Percentiles rank a stretch among this genome's conserved stretches.
These are phyloP conservation scores for Sistotremastrum niveocremeum DNA, from an alignment of 768 basidiomycete genomes.

Conservation along the genomic window DNA sequence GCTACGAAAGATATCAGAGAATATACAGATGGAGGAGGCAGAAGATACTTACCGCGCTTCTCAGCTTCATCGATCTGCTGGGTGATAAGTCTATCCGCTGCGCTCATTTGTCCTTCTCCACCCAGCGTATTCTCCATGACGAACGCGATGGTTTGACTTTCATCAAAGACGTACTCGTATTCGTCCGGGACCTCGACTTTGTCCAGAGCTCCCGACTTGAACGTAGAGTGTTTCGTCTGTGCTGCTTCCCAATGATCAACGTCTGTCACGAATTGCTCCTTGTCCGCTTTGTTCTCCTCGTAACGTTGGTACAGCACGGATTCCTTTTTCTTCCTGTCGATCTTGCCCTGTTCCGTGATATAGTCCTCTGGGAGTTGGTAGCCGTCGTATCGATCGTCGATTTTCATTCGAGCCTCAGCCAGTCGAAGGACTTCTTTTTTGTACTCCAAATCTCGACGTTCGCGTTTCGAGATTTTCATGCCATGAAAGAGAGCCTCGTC, in stretches of 20 bases:
- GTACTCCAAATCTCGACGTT: conserved; percentile 64
- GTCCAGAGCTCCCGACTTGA: conserved; percentile 87
- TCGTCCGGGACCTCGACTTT: conserved; percentile 68
- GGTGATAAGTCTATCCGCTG: conserved; percentile 75
- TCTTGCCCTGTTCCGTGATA: conserved; percentile 94
- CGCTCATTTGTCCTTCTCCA: conserved; percentile 57
- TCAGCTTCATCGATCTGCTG: conserved; percentile 87
- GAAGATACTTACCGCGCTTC: conserved; percentile 52
- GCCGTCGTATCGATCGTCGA: conserved; percentile 92
- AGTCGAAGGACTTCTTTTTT: conserved; percentile 88
- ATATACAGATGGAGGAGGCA: background rate
- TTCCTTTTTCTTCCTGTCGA: conserved; percentile 93
- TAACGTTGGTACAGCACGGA: conserved; percentile 89
- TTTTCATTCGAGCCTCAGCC: conserved; percentile 87
- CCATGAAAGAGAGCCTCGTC: conserved; percentile 84
- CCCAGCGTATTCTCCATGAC: conserved; percentile 69
- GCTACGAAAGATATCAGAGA: conserved; percentile 29
- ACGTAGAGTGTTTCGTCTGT: conserved; percentile 81
- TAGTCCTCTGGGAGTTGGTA: conserved; percentile 97
- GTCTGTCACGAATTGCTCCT: conserved; percentile 91
- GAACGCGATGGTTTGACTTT: conserved; percentile 92
- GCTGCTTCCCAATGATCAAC: conserved; percentile 95
- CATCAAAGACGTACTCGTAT: conserved; percentile 98
- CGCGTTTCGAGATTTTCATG: conserved; percentile 80
- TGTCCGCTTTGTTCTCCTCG: conserved; percentile 83